These are phyloP conservation scores for Fusarium aywerte DNA, from an alignment of 2,329 filamentous ascomycete genomes.

Conservation along the genomic window DNA sequence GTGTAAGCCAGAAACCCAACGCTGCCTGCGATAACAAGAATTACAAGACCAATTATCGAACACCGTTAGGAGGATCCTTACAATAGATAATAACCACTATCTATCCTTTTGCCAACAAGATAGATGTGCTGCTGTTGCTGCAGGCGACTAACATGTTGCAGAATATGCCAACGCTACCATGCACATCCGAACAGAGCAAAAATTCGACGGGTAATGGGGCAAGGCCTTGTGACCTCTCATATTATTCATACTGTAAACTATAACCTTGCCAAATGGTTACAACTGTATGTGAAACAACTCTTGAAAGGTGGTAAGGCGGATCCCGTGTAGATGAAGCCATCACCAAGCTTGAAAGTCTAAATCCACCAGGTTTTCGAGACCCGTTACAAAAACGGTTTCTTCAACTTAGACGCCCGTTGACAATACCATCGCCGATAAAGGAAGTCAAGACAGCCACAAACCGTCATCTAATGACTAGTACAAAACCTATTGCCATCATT, in stretches of 20 bases:
- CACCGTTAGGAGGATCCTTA: neutral
- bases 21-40: neutral
- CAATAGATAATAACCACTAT: neutral
- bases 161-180: neutral
- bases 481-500: neutral
- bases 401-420: neutral
- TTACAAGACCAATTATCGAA: neutral
- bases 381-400: slow-evolving; percentile 2
- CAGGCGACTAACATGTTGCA: neutral
- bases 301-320: neutral
- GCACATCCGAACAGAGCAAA: neutral
- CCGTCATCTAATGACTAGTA: neutral
- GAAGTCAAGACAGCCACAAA: neutral
- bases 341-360: slow-evolving; percentile 19
- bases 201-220: too few species aligned
- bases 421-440: neutral
- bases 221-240: neutral
- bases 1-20: neutral
- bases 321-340: slow-evolving; percentile 18
- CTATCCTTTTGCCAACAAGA: neutral
- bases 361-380: neutral
- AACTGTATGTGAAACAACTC: neutral
- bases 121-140: neutral
- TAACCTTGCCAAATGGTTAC: neutral
- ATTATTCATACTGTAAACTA: neutral